Evolutionary conservation across 257 asterid genomes (phyloP).

Genomic region (Solanum dulcamara): DNA sequence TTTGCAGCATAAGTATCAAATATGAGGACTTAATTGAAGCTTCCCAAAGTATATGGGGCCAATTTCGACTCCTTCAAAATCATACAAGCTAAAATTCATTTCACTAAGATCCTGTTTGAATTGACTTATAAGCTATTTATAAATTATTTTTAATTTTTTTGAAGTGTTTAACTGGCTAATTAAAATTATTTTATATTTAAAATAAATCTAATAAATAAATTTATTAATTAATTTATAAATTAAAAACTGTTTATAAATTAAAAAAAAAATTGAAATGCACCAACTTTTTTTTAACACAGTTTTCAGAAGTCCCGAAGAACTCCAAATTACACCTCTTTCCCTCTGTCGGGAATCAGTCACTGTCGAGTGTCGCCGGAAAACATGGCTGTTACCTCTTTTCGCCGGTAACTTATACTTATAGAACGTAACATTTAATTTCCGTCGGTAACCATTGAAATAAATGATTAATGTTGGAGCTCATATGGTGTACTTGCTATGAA

Average conservation of each 20-base stretch:
- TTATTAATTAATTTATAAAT: too few relatives aligned
- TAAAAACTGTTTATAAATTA: too few relatives aligned
- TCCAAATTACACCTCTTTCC: neutral
- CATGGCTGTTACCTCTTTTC: neutral
- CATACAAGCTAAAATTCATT: neutral
- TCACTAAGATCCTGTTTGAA: too few relatives aligned
- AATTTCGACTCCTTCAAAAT: neutral
- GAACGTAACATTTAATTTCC: neutral
- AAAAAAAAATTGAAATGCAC: too few relatives aligned
- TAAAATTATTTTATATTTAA: too few relatives aligned
- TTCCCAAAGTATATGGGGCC: neutral
- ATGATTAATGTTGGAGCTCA: conserved; percentile 18
- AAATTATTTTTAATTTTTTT: too few relatives aligned
- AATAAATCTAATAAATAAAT: too few relatives aligned
- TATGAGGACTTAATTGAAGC: neutral
- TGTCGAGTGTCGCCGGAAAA: neutral
- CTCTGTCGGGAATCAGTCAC: neutral
- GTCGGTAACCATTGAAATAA: neutral
- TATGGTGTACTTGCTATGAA: conserved; percentile 52
- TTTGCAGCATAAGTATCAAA: neutral
- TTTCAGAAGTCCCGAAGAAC: neutral
- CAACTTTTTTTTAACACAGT: too few relatives aligned
- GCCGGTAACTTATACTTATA: neutral
- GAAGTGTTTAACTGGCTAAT: too few relatives aligned
- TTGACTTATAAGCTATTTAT: too few relatives aligned